A percentile compares a stretch with the other conserved stretches of the same genome.
Evolutionary conservation across 148 eudicot genomes (phyloP).

Genomic region (Dysphania ambrosioides): DNA sequence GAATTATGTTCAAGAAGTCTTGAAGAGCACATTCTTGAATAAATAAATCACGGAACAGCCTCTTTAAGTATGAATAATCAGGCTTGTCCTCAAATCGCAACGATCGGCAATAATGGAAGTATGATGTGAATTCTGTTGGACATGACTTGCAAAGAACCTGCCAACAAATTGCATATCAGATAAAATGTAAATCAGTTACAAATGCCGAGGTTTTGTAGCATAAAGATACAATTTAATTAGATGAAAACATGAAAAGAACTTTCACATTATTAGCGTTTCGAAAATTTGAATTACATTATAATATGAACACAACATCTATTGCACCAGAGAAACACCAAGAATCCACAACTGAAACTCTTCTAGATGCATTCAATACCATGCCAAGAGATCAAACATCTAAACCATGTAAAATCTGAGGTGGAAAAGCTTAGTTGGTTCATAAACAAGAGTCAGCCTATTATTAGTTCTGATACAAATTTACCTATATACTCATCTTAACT

Average conservation of each 20-base stretch:
- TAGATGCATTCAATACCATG: background rate
- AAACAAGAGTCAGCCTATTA: background rate
- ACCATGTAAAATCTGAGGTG: no score
- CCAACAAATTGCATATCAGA: conserved; percentile 1
- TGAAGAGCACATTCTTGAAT: conserved; percentile 37
- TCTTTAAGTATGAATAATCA: conserved; percentile 46
- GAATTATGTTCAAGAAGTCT: background rate
- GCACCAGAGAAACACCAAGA: no score
- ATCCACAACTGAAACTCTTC: background rate
- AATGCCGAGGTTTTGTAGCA: background rate
- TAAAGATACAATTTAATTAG: no score
- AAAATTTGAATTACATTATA: background rate
- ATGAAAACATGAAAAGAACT: no score
- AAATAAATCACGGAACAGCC: conserved; percentile 48
- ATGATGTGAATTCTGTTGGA: conserved; percentile 45
- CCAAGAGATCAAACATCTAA: background rate
- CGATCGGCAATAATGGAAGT: conserved; percentile 44
- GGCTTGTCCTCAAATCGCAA: conserved; percentile 44
- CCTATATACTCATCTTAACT: no score
- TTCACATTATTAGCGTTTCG: no score
- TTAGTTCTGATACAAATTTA: no score
- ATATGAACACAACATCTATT: no score
- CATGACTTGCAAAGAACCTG: conserved; percentile 52
- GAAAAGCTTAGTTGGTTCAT: background rate
- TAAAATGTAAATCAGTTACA: background rate